phyloP scores from a whole-genome alignment of 2,329 filamentous ascomycete species.

The Colletotrichum musae region DNA sequence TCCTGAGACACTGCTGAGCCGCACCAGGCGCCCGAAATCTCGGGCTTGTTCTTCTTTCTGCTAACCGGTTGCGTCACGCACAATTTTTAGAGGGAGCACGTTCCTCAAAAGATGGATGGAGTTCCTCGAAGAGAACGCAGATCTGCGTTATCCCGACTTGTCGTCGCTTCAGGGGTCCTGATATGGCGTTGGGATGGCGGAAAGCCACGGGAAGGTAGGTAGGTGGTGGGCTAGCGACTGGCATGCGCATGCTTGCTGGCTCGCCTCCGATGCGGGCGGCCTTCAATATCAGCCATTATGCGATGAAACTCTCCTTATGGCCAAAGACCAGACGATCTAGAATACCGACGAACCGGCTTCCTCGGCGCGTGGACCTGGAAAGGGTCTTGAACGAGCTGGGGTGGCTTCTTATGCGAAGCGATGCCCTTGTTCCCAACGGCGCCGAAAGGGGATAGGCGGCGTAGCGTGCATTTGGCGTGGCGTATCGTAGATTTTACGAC shows the following conservation, averaged over 20 bases:
- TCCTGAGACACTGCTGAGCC: constrained; percentile 34
- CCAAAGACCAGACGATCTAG: constrained; percentile 36
- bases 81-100: constrained; percentile 76
- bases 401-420: constrained; percentile 35
- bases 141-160: constrained; percentile 88
- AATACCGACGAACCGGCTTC: constrained; percentile 31
- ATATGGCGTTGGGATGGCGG: constrained; percentile 28
- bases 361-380: constrained; percentile 18
- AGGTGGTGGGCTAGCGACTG: constrained; percentile 1
- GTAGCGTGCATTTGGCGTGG: constrained; percentile 19
- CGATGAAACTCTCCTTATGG: constrained; percentile 15
- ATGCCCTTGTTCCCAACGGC: constrained; percentile 21
- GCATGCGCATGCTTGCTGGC: not conserved
- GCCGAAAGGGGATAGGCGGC: constrained; percentile 26
- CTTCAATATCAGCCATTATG: constrained; percentile 32
- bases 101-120: constrained; percentile 95
- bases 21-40: constrained; percentile 30
- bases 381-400: constrained; percentile 26
- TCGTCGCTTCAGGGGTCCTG: constrained; percentile 51
- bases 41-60: constrained; percentile 35
- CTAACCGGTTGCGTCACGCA: constrained; percentile 42
- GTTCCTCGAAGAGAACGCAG: constrained; percentile 89
- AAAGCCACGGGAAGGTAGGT: constrained; percentile 1
- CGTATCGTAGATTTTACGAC: constrained; percentile 37
- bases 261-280: constrained; percentile 11